Conservation (phyloP, 768 basidiomycete genomes). For the Cystofilobasidium capitatum region DNA sequence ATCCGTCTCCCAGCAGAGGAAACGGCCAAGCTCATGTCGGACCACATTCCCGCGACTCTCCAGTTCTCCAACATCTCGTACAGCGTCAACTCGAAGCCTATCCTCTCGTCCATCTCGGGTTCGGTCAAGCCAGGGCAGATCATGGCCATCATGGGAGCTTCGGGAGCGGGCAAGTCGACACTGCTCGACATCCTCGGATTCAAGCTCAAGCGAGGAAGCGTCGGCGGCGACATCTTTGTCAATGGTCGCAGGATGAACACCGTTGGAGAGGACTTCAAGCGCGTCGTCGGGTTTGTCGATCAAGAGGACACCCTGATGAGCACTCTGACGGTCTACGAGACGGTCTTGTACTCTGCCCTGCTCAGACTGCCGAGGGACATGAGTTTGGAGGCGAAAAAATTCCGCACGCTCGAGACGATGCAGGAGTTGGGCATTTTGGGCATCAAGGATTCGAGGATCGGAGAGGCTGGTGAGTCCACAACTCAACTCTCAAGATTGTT, state of each 20-base stretch:
- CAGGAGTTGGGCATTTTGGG: slow-evolving; percentile 86
- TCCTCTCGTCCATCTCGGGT: slow-evolving; percentile 75
- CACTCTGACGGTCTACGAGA: slow-evolving; percentile 96
- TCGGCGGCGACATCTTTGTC: slow-evolving; percentile 65
- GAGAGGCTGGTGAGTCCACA: slow-evolving; percentile 63
- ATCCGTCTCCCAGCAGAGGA: slow-evolving; percentile 61
- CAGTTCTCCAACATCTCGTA: slow-evolving; percentile 82
- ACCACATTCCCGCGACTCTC: slow-evolving; percentile 88
- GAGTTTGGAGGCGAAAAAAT: slow-evolving; percentile 91
- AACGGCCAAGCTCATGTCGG: slow-evolving; percentile 74
- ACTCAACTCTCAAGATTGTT: not conserved
- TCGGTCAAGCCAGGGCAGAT: slow-evolving; percentile 78
- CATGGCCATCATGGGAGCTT: slow-evolving; percentile 93
- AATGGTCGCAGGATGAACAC: slow-evolving; percentile 61
- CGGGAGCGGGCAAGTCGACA: slow-evolving; percentile 92
- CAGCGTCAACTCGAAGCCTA: slow-evolving; percentile 53
- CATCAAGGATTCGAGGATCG: slow-evolving; percentile 82
- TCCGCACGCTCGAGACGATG: slow-evolving; percentile 87
- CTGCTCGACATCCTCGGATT: slow-evolving; percentile 91
- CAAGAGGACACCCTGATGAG: slow-evolving; percentile 97
- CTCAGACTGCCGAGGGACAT: slow-evolving; percentile 85
- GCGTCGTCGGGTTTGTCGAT: slow-evolving; percentile 88
- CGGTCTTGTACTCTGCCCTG: slow-evolving; percentile 84
- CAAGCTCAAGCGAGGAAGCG: slow-evolving; percentile 70
- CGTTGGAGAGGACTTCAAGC: slow-evolving; percentile 56